Percentiles rank a stretch among this genome's conserved stretches.
phyloP scores from a whole-genome alignment of 495 filamentous ascomycete genomes.

The Penicillium lividum region DNA sequence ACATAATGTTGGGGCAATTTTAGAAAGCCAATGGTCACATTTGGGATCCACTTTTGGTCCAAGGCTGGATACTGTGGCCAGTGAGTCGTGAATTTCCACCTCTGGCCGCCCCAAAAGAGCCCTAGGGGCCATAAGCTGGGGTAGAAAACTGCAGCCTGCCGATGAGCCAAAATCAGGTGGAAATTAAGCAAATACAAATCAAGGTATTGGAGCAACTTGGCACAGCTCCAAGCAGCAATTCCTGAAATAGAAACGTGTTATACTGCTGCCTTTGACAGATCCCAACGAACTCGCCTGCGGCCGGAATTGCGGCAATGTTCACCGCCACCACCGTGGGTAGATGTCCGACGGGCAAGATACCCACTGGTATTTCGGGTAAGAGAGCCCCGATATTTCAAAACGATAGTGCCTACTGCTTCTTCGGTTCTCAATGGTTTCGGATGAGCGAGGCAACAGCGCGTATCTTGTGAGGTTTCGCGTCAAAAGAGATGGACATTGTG shows the following conservation, averaged over 20 bases:
- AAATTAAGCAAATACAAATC: not conserved
- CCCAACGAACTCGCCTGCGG: not conserved
- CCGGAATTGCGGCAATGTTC: not conserved
- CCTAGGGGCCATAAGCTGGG: not conserved
- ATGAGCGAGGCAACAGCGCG: no score
- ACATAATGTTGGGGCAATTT: slow-evolving; percentile 4
- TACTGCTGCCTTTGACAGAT: slow-evolving; percentile 1
- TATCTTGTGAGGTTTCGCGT: not conserved
- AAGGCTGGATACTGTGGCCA: not conserved
- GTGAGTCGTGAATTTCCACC: not conserved
- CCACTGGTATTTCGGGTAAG: not conserved
- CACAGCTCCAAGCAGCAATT: not conserved
- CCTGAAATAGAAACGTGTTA: not conserved
- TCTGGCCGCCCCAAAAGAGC: slow-evolving; percentile 1
- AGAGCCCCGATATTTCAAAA: not conserved
- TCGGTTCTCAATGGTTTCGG: no score
- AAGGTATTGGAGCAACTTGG: not conserved
- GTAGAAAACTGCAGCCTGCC: not conserved
- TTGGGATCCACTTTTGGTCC: not conserved
- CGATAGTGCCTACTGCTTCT: no score
- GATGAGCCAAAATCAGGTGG: not conserved
- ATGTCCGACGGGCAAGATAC: not conserved
- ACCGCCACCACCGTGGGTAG: not conserved
- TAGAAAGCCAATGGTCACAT: slow-evolving; percentile 5
- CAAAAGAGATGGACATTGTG: not conserved